These are phyloP conservation scores for Penicillium brasilianum DNA, from an alignment of 2,329 filamentous ascomycete species.

Conservation along the genomic window DNA sequence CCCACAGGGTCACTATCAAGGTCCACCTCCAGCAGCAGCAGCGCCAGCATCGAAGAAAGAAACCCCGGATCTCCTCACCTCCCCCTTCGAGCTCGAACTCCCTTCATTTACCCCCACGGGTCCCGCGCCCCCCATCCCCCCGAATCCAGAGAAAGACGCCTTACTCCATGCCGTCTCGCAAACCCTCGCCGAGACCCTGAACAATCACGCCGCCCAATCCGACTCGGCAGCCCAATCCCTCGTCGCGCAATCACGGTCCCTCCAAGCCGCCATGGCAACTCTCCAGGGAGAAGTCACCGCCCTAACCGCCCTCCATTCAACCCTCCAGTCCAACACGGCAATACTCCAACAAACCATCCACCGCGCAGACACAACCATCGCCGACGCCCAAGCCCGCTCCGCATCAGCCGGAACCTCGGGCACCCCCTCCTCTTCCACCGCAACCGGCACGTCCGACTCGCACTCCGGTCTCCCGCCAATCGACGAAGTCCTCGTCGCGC, in stretches of 20 bases:
- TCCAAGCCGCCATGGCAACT: constrained; percentile 69
- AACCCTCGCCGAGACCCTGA: constrained; percentile 71
- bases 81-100: constrained; percentile 64
- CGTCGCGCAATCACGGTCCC: constrained; percentile 76
- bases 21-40: constrained; percentile 27
- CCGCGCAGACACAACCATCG: constrained; percentile 78
- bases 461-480: constrained; percentile 68
- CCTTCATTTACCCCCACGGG: constrained; percentile 50
- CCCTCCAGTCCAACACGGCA: constrained; percentile 75
- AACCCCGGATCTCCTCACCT: constrained; percentile 64
- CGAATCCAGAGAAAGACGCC: constrained; percentile 93
- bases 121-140: constrained; percentile 83
- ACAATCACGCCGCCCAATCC: constrained; percentile 72
- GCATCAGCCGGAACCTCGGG: constrained; percentile 32
- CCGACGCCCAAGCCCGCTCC: constrained; percentile 67
- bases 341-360: constrained; percentile 78
- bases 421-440: constrained; percentile 7
- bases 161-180: constrained; percentile 77
- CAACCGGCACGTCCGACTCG: constrained; percentile 37
- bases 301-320: constrained; percentile 70
- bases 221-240: constrained; percentile 75
- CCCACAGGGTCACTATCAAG: constrained; percentile 28
- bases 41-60: constrained; percentile 39
- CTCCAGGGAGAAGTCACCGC: constrained; percentile 76
- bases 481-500: constrained; percentile 90